A percentile compares a stretch with the other conserved stretches of the same genome.
Evolutionary conservation across 768 basidiomycete species (phyloP).

Genomic region (Tricholoma bakamatsutake): DNA sequence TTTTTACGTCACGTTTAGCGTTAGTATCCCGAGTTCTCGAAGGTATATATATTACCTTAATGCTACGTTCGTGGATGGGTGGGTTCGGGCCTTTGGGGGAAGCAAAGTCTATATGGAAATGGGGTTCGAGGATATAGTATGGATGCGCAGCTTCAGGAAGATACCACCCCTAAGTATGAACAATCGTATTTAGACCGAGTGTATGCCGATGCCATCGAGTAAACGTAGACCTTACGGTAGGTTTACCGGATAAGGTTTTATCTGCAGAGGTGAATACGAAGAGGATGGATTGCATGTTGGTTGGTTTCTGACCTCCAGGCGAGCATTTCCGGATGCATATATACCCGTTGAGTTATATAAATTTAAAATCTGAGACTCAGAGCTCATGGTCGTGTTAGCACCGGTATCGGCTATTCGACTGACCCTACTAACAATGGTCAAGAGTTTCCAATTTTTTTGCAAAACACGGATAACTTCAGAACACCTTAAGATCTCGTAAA

Average conservation of each 20-base stretch:
- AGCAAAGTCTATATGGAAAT: slow-evolving; percentile 53
- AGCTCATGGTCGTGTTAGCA: no score
- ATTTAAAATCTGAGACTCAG: no score
- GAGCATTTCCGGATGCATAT: no score
- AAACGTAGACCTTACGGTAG: slow-evolving; percentile 36
- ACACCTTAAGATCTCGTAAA: no score
- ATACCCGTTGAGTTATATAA: no score
- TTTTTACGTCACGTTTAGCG: neutral
- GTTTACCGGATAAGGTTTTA: slow-evolving; percentile 44
- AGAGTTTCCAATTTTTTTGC: no score
- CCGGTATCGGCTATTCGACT: no score
- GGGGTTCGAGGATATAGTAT: slow-evolving; percentile 49
- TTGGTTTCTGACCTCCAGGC: no score
- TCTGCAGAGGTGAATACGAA: slow-evolving; percentile 72
- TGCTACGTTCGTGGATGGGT: slow-evolving; percentile 55
- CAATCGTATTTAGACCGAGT: neutral
- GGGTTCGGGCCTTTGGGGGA: slow-evolving; percentile 62
- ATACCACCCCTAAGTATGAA: slow-evolving; percentile 61
- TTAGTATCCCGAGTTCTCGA: no score
- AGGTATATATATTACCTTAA: slow-evolving; percentile 35
- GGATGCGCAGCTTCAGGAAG: slow-evolving; percentile 75
- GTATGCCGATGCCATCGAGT: neutral
- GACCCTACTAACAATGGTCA: no score
- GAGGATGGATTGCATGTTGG: slow-evolving; percentile 44
- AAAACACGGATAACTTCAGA: no score